These are phyloP conservation scores for Pythium phragmiticola DNA, from an alignment of 352 stramenopile genomes.

Conservation along the genomic window DNA sequence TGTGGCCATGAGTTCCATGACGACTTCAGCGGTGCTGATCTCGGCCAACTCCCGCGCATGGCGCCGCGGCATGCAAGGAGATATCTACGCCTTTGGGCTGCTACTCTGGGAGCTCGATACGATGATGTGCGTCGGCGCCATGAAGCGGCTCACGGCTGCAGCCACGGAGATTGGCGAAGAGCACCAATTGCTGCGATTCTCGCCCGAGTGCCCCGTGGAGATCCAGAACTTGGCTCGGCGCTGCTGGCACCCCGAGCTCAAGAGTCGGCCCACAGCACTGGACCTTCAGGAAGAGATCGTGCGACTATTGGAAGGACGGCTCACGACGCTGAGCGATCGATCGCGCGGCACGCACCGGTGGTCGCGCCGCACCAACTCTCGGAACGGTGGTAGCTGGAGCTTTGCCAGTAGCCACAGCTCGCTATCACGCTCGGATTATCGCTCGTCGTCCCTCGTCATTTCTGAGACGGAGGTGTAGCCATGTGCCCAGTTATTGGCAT, in stretches of 20 bases:
- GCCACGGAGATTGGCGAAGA: constrained; percentile 30
- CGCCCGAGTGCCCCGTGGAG: constrained; percentile 53
- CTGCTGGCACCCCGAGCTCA: constrained; percentile 58
- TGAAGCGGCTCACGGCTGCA: constrained; percentile 41
- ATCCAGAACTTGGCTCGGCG: constrained; percentile 51
- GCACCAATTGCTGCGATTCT: constrained; percentile 63
- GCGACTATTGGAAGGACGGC: constrained; percentile 58
- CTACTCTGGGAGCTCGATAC: constrained; percentile 78
- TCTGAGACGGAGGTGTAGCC: constrained; percentile 25
- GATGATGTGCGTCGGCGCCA: constrained; percentile 58
- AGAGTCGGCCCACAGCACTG: constrained; percentile 52
- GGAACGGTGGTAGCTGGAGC: constrained; percentile 14
- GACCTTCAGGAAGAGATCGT: constrained; percentile 77
- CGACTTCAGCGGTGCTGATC: constrained; percentile 18
- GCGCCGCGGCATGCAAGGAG: constrained; percentile 28
- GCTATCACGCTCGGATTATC: constrained; percentile 22
- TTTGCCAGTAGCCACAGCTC: constrained; percentile 25
- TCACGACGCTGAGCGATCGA: constrained; percentile 34
- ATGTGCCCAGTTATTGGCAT: constrained; percentile 6
- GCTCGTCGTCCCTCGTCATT: constrained; percentile 20
- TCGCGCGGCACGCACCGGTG: constrained; percentile 40
- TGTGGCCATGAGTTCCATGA: constrained; percentile 4
- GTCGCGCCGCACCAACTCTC: constrained; percentile 48
- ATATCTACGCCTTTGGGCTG: constrained; percentile 73
- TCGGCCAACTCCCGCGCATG: constrained; percentile 13